Evolutionary conservation across 768 basidiomycete genomes (phyloP), one percentile per base, ranked within the genome.

Genomic region (Kwoniella pini): DNA sequence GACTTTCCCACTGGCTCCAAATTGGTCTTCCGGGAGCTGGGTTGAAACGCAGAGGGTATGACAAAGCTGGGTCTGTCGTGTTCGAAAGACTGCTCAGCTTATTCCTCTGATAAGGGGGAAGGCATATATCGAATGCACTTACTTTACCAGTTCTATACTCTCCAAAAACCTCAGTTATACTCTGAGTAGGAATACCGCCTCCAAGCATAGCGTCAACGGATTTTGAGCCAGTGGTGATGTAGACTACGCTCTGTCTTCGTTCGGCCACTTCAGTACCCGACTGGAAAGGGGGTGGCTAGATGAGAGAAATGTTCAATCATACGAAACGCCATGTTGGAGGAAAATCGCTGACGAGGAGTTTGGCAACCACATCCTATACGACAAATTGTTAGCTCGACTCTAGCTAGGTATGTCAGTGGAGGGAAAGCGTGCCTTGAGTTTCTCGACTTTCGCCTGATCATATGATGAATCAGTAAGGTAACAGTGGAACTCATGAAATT

Each of bases 151-250:
- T 97, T 30, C 94, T 85, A 78, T 89, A 97, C 79, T 98, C 94
- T 44, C 95, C 94, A 71, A 92, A 98, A 1, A 97, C 93, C 84
- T 97, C 94, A 3, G 91, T 88, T 61, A 96, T 92, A 6, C 91
- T 92, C 74, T 96, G 93, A 6, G 94, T 94, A 82, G 88, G 85
- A 56, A 96, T 80, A 0, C 93, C 91, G 19, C 93, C 92, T 45
- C 92, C 93, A 1, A 96, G 83, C 57, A 95, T 90, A 83, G 63
- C 62, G 72, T 97, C 94, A 5, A 95, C 92, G 6, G 85, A 82
- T 81, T 94, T 96, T 72, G 91, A 93, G 13, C 94, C 94, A 0
- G 94, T 97, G 69, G 91, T 92, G 67, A 97, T 88, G n/a, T 78
- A 62, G 28, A 88, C 79, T 6, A 96, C 92, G 45, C 85, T 84